Evolutionary conservation across 2,329 filamentous ascomycete genomes (phyloP).

Genomic region (Verticillium dahliae): DNA sequence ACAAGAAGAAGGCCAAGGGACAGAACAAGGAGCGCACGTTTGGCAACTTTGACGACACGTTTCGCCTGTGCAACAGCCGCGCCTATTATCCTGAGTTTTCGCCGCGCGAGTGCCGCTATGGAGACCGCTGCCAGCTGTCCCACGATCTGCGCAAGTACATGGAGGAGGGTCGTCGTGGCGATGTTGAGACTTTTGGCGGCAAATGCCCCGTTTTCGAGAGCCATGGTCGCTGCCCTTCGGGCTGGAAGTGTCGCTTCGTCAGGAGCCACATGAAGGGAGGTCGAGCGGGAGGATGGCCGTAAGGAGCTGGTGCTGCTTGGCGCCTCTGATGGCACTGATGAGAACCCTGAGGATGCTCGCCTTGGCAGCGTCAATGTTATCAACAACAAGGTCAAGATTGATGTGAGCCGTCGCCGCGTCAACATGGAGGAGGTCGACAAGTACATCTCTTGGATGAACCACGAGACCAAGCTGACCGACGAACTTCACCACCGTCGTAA

Average conservation of each 20-base stretch:
- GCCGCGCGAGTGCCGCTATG: constrained; percentile 68
- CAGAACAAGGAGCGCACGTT: constrained; percentile 83
- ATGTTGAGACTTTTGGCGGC: constrained; percentile 69
- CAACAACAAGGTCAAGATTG: constrained; percentile 61
- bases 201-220: constrained; percentile 76
- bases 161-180: constrained; percentile 70
- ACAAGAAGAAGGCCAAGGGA: constrained; percentile 38
- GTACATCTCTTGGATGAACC: constrained; percentile 72
- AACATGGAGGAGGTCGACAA: constrained; percentile 66
- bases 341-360: constrained; percentile 32
- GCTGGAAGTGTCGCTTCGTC: constrained; percentile 93
- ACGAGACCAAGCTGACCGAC: constrained; percentile 39
- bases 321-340: constrained; percentile 22
- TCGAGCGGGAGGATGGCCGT: constrained; percentile 69
- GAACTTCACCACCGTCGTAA: constrained; percentile 32
- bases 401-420: constrained; percentile 66
- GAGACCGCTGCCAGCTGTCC: constrained; percentile 71
- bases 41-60: constrained; percentile 69
- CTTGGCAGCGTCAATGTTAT: constrained; percentile 73
- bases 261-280: constrained; percentile 77
- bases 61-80: constrained; percentile 71
- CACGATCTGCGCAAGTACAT: constrained; percentile 86
- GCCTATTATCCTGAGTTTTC: constrained; percentile 73
- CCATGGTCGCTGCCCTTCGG: constrained; percentile 70
- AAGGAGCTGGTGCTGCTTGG: constrained; percentile 73